Evolutionary conservation across 768 basidiomycete species (phyloP).

Genomic region (Mycena capillaripes): DNA sequence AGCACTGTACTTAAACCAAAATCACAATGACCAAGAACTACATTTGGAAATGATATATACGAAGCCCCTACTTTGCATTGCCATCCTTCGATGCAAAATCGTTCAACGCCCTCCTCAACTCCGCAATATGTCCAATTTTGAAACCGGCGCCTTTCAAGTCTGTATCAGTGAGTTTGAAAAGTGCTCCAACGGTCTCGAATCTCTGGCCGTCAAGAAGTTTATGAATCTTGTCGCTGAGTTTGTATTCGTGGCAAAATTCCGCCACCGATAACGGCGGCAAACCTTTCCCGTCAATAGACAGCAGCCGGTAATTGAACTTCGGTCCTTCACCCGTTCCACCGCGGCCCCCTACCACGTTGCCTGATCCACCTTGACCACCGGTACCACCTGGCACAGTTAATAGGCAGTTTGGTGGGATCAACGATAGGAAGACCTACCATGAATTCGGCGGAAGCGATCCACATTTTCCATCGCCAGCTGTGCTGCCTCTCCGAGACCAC

Average conservation of each 20-base stretch:
- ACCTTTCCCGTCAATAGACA: too few species aligned
- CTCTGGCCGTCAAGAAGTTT: slow-evolving; percentile 2
- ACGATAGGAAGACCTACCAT: too few species aligned
- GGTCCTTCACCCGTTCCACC: slow-evolving; percentile 4
- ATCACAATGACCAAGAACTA: not conserved
- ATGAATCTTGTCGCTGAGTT: not conserved
- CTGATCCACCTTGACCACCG: not conserved
- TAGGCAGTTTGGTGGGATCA: too few species aligned
- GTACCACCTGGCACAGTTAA: not conserved
- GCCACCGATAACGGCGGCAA: too few species aligned
- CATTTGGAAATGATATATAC: not conserved
- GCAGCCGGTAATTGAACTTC: not conserved
- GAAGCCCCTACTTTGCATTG: not conserved
- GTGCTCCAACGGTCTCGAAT: slow-evolving; percentile 2
- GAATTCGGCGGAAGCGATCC: too few species aligned
- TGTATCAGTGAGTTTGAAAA: not conserved
- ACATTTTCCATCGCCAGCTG: not conserved
- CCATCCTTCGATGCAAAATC: not conserved
- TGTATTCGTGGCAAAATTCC: too few species aligned
- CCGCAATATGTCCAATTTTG: slow-evolving; percentile 10
- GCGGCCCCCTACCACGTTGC: not conserved
- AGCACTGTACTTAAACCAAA: too few species aligned
- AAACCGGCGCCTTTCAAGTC: slow-evolving; percentile 3
- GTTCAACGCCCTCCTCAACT: slow-evolving; percentile 11
- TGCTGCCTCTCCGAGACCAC: too few species aligned